Evolutionary conservation across 75 land plant species (phyloP).

Genomic region (Gnetum montanum): DNA sequence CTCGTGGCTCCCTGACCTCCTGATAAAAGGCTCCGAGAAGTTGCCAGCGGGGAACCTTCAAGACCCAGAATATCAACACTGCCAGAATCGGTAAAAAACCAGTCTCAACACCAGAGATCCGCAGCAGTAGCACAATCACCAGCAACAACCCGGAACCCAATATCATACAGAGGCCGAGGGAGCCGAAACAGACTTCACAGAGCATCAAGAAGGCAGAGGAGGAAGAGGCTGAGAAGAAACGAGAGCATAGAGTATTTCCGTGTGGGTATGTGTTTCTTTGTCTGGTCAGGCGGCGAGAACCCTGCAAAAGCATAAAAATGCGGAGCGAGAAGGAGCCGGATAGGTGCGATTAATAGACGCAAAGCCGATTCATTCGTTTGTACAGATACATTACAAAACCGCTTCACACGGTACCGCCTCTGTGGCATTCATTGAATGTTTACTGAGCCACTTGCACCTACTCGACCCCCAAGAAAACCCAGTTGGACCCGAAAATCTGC

Average conservation of each 20-base stretch:
- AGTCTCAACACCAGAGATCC: neutral
- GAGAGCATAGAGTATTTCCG: neutral
- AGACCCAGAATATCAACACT: neutral
- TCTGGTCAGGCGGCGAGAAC: neutral
- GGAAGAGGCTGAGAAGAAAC: neutral
- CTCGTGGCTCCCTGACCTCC: neutral
- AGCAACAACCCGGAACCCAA: too few relatives aligned
- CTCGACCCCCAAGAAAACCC: too few relatives aligned
- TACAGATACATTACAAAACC: neutral
- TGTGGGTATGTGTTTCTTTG: neutral
- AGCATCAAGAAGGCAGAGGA: neutral
- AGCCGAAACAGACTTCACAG: too few relatives aligned
- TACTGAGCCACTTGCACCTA: too few relatives aligned
- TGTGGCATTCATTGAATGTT: too few relatives aligned
- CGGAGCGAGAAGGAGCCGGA: too few relatives aligned
- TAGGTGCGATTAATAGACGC: neutral
- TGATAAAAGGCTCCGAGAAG: neutral
- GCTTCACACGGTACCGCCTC: constrained; percentile 2
- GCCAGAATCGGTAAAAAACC: neutral
- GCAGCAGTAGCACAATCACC: too few relatives aligned
- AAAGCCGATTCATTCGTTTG: neutral
- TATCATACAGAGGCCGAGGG: neutral
- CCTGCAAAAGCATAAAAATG: too few relatives aligned
- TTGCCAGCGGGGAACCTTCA: neutral
- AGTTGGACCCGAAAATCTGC: too few relatives aligned